Conservation (phyloP, 1,284 basidiomycete species). For the Porodaedalea pini region DNA sequence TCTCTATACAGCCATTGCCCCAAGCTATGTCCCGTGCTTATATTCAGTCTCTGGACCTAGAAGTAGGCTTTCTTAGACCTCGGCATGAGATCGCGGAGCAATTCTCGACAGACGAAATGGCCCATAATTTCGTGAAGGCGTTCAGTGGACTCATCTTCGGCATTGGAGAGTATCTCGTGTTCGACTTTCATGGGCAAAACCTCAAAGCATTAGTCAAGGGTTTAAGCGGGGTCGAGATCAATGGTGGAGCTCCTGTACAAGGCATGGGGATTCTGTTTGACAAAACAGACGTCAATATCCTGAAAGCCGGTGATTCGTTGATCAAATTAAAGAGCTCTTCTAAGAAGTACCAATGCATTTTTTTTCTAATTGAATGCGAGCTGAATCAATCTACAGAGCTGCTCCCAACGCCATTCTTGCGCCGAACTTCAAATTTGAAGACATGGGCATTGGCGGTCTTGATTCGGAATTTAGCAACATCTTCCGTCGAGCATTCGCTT, state of each 20-base stretch:
- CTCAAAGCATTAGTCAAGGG: conserved; percentile 73
- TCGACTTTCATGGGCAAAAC: conserved; percentile 90
- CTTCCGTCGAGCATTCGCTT: conserved; percentile 98
- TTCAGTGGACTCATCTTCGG: conserved; percentile 70
- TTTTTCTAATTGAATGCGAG: background rate
- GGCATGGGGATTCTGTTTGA: conserved; percentile 82
- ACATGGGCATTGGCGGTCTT: conserved; percentile 99
- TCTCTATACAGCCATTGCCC: conserved; percentile 66
- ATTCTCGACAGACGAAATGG: conserved; percentile 86
- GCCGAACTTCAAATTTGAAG: conserved; percentile 99
- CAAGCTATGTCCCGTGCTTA: conserved; percentile 58
- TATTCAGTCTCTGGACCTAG: conserved; percentile 75
- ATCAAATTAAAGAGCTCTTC: conserved; percentile 93
- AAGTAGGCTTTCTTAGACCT: conserved; percentile 71
- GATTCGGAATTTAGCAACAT: conserved; percentile 95
- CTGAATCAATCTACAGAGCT: conserved; percentile 46
- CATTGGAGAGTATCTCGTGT: conserved; percentile 72
- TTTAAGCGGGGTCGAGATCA: conserved; percentile 65
- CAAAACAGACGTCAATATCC: conserved; percentile 85
- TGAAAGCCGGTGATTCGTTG: conserved; percentile 76
- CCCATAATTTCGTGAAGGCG: conserved; percentile 65
- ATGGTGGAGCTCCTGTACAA: conserved; percentile 30
- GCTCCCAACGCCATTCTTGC: conserved; percentile 94
- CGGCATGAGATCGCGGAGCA: conserved; percentile 64
- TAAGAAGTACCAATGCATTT: conserved; percentile 61